Base-by-base conservation (phyloP, 108 stramenopile genomes). In the Cyclotella cryptica region DNA sequence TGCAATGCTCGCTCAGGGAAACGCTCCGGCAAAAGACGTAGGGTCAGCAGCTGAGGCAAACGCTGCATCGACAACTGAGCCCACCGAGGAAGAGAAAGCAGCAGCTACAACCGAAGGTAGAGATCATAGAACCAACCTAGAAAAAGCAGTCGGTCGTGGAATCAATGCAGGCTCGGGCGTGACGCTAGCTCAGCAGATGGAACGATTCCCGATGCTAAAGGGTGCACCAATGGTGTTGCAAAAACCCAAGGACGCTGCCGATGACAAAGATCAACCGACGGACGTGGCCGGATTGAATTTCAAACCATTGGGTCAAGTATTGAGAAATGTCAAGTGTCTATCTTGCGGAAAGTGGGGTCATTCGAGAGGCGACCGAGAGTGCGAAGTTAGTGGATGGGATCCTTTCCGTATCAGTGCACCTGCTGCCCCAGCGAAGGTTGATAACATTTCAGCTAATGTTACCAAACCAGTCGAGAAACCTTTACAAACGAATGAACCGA, bases 271-370 rank as follows among this genome's bases (percentile, higher is more conserved):
- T 51, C 43, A 66, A 76, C 14, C 68, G 14, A 69, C 74, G 15
- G 71, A 88, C 68, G 85, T 88, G 12, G 75, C 45, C 60, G 75
- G 75, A 57, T 84, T 95, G 43, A 86, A 79, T 40, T 93, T 93
- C 66, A 93, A 95, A 71, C 94, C 94, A 2, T 61, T 95, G 59
- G 93, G 93, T 13, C 74, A 87, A 47, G 89, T 93, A 44, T 59
- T 95, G 29, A 79, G 92, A 28, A 92, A 95, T 73, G 91, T 95
- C 26, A 80, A 86, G 27, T 95, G 94, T 71, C 54, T 95, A 64
- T 84, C 78, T 10, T 95, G 94, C 73, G 90, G 90, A 15, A 59
- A 88, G 14, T 95, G 94, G 92, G 94, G 94, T n/a, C 94, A 95
- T 81, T 54, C 81, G 9, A 61, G 84, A 69, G 94, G 94, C 9